A percentile compares a stretch with the other conserved stretches of the same genome.
Conservation (phyloP, 2,329 filamentous ascomycete genomes). For the Fusarium sp. region DNA sequence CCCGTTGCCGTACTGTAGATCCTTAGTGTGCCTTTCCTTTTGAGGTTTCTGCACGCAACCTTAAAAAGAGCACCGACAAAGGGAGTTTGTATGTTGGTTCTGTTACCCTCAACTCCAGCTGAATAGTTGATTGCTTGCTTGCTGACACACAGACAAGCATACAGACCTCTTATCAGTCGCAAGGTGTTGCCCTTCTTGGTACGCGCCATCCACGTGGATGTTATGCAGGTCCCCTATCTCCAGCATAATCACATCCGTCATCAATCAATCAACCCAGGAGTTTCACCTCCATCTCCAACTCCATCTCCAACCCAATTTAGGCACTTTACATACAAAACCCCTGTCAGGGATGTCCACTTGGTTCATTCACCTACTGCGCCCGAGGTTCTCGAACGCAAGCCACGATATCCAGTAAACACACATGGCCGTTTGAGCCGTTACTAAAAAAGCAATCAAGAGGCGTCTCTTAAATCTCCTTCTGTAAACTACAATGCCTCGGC, state of each 20-base stretch:
- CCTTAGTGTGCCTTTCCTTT: conserved; percentile 11
- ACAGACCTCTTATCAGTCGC: conserved; percentile 19
- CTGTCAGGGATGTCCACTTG: conserved; percentile 18
- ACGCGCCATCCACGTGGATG: conserved; percentile 38
- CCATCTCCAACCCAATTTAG: background rate
- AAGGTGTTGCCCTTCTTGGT: conserved; percentile 25
- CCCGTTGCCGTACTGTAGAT: conserved; percentile 26
- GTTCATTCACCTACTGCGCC: background rate
- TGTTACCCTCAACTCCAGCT: background rate
- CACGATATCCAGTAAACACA: conserved; percentile 9
- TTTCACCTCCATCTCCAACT: conserved; percentile 20
- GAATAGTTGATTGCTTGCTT: background rate
- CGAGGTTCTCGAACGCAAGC: conserved; percentile 19
- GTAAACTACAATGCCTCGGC: conserved; percentile 2
- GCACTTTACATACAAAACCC: conserved; percentile 4
- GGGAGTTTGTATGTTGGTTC: background rate
- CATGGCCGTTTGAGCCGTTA: background rate
- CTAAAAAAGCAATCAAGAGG: conserved; percentile 9
- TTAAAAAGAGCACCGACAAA: conserved; percentile 5
- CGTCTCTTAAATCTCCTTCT: background rate
- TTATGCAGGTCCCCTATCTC: conserved; percentile 44
- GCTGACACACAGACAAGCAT: background rate
- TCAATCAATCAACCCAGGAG: conserved; percentile 1
- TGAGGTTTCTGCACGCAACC: conserved; percentile 14
- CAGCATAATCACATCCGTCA: conserved; percentile 15